These are phyloP conservation scores for Hericium rajendrae DNA, from an alignment of 768 basidiomycete genomes.

Conservation along the genomic window DNA sequence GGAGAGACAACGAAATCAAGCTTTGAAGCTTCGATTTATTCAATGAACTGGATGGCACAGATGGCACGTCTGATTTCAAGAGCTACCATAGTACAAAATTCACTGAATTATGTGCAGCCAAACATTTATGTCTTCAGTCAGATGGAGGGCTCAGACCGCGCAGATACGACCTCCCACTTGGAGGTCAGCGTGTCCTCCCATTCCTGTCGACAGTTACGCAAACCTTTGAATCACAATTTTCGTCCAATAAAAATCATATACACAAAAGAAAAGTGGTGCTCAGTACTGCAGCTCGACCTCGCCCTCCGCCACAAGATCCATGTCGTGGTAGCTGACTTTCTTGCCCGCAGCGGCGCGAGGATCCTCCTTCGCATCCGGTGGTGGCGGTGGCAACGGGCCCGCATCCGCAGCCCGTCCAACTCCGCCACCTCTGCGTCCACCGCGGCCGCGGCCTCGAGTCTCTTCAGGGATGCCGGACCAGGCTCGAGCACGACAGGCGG, in stretches of 20 bases:
- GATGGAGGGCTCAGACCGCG: too few species aligned
- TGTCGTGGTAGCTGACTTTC: constrained; percentile 90
- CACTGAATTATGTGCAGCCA: too few species aligned
- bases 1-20: too few species aligned
- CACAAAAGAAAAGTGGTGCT: neutral
- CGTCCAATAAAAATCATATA: neutral
- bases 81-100: too few species aligned
- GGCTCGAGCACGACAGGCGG: constrained; percentile 42
- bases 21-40: too few species aligned
- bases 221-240: neutral
- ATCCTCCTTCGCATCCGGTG: constrained; percentile 86
- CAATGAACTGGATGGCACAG: too few species aligned
- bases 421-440: constrained; percentile 29
- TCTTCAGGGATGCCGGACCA: constrained; percentile 37
- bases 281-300: constrained; percentile 33
- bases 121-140: too few species aligned
- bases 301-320: constrained; percentile 84
- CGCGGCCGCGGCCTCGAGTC: constrained; percentile 22
- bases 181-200: too few species aligned
- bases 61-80: too few species aligned
- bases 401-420: constrained; percentile 18
- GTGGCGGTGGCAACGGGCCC: constrained; percentile 67
- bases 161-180: too few species aligned
- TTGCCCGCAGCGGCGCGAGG: constrained; percentile 83
- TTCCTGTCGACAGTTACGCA: too few species aligned